phyloP scores from a whole-genome alignment of 2,329 filamentous ascomycete species.

The Pseudocercospora macadamiae region DNA sequence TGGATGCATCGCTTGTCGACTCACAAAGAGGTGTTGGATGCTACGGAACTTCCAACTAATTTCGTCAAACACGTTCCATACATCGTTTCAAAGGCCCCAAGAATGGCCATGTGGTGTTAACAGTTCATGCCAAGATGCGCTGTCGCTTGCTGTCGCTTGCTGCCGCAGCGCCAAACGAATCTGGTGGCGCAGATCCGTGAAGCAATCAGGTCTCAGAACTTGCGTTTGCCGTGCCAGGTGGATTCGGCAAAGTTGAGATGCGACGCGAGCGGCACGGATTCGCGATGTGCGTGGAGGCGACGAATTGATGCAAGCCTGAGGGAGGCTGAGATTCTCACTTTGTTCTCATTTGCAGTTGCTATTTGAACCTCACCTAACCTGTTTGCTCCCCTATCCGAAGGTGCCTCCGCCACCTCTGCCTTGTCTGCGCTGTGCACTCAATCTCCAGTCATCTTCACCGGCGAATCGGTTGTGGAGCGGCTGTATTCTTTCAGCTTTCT shows the following conservation, averaged over 20 bases:
- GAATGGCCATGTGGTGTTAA: background rate
- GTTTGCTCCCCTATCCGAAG: slow-evolving; percentile 68
- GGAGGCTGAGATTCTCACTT: background rate
- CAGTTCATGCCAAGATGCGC: background rate
- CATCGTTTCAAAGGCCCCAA: background rate
- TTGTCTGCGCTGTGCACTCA: slow-evolving; percentile 83
- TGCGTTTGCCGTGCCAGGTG: too few species aligned
- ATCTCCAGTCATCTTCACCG: slow-evolving; percentile 90
- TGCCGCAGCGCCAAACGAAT: background rate
- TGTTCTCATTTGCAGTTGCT: background rate
- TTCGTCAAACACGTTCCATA: too few species aligned
- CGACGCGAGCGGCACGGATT: too few species aligned
- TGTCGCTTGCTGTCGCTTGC: background rate
- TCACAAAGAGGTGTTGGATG: too few species aligned
- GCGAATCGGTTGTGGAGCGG: slow-evolving; percentile 92
- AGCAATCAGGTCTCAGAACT: too few species aligned
- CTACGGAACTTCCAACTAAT: too few species aligned
- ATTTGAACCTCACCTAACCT: background rate
- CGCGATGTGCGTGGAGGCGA: background rate
- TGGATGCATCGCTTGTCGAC: too few species aligned
- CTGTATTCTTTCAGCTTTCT: slow-evolving; percentile 92
- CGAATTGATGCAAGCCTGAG: background rate
- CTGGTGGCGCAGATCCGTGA: background rate
- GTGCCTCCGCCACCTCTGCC: slow-evolving; percentile 89
- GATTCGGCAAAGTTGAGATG: too few species aligned